Base-by-base conservation (phyloP, 352 stramenopile genomes). In the Saprolegnia parasitica region DNA sequence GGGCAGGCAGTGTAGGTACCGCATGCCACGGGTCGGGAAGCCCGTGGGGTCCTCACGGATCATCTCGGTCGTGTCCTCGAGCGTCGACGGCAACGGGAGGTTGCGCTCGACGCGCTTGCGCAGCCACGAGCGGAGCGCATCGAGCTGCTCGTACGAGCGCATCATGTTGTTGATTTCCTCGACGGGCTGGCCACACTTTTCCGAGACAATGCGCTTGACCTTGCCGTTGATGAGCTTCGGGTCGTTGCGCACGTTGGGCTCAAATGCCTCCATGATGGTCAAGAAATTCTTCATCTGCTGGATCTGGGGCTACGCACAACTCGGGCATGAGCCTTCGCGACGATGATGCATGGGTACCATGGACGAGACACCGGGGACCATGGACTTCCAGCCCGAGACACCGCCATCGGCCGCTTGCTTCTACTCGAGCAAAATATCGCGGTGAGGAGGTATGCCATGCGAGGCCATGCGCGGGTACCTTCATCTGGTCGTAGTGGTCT, bases 151-250 rank as follows among this genome's bases (percentile, higher is more conserved):
- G 75, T 91, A 95, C 66, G 91, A 81, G 67, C 84, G 83, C 26
- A 95, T 67, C 82, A 93, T 88, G 72, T 84, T 90, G 76, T 95
- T 95, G 74, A 95, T 90, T 62, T 95, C 83, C 71, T 93, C 86
- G 6, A 86, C 73, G 13, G 81, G 86, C 85, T 93, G 81, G 67
- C 85, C 86, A 61, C 77, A 82, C 76, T 93, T 93, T 72, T 93
- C 83, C 23, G 80, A 79, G 60, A 95, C 81, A 76, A 87, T 80
- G 56, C 85, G 83, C 80, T 95, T 95, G 62, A 83, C 65, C 70
- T 95, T 95, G 75, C 87, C 87, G 65, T 87, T 89, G 65, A 95
- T 89, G 32, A 95, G 76, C 47, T 78, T 78, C 11, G 87, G 87
- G 68, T 88, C 87, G 58, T 89, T 72, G 56, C 80, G 80, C 70